Evolutionary conservation across 1,284 basidiomycete species (phyloP).

Genomic region (Tylopilus orsonianus): DNA sequence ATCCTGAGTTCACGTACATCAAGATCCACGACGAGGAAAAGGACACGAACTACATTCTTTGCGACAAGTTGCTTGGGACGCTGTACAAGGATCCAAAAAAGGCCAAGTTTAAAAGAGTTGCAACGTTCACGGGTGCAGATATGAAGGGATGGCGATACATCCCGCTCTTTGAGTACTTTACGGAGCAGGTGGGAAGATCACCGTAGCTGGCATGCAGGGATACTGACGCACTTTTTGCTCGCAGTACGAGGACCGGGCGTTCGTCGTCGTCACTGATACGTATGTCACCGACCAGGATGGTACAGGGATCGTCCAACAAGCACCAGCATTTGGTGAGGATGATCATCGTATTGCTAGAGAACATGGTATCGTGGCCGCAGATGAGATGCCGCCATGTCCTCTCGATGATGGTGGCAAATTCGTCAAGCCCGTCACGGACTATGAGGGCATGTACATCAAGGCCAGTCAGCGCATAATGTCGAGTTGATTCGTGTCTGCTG

Average conservation of each 20-base stretch:
- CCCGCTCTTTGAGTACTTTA: conserved; percentile 97
- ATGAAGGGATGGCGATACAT: conserved; percentile 96
- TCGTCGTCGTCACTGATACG: conserved; percentile 86
- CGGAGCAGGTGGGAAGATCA: conserved; percentile 67
- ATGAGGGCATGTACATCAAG: conserved; percentile 91
- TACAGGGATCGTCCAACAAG: conserved; percentile 99
- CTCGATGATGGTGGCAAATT: conserved; percentile 90
- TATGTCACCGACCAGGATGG: conserved; percentile 95
- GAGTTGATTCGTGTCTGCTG: not conserved
- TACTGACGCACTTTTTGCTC: not conserved
- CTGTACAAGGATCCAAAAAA: conserved; percentile 98
- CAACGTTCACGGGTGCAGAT: conserved; percentile 84
- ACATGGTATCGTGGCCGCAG: conserved; percentile 77
- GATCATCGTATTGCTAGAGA: conserved; percentile 93
- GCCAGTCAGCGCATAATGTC: conserved; percentile 37
- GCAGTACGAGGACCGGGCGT: conserved; percentile 90
- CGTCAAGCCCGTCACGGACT: conserved; percentile 89
- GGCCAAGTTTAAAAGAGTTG: conserved; percentile 93
- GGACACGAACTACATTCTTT: conserved; percentile 89
- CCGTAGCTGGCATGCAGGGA: not conserved
- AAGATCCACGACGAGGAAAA: conserved; percentile 94
- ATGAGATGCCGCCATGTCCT: conserved; percentile 96
- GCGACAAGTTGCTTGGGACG: conserved; percentile 85
- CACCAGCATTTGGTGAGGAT: conserved; percentile 98
- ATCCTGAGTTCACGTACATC: conserved; percentile 95